These are phyloP conservation scores for Byssochlamys sp. DNA, from an alignment of 2,329 filamentous ascomycete genomes.

Conservation along the genomic window DNA sequence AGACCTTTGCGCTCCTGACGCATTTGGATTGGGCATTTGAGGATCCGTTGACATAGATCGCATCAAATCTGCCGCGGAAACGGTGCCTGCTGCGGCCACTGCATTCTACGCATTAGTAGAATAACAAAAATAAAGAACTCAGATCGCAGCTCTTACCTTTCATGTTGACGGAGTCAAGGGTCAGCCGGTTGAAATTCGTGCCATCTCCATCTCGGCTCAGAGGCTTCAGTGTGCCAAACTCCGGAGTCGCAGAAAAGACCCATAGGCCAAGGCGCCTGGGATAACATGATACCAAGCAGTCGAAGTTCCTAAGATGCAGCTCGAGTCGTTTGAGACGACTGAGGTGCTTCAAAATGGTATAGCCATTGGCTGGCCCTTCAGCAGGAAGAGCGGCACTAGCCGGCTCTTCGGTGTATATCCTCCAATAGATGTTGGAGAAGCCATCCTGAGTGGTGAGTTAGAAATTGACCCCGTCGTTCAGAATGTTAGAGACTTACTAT, in stretches of 20 bases:
- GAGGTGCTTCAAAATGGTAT: conserved; percentile 27
- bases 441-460: conserved; percentile 28
- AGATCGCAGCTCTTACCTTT: conserved; percentile 18
- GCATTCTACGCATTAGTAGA: conserved; percentile 2
- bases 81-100: conserved; percentile 29
- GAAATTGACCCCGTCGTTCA: conserved; percentile 2
- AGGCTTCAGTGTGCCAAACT: conserved; percentile 26
- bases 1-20: conserved; percentile 15
- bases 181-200: conserved; percentile 20
- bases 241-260: conserved; percentile 31
- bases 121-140: background rate
- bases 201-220: conserved; percentile 17
- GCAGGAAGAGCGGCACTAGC: conserved; percentile 19
- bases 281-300: conserved; percentile 29
- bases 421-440: conserved; percentile 35
- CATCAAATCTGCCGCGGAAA: conserved; percentile 26
- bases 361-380: conserved; percentile 27
- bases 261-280: conserved; percentile 30
- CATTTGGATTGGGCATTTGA: conserved; percentile 10
- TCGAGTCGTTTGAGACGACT: conserved; percentile 32
- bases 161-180: conserved; percentile 21
- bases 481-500: conserved; percentile 25
- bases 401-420: conserved; percentile 31
- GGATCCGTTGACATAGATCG: conserved; percentile 25
- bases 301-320: conserved; percentile 24